phyloP scores from a whole-genome alignment of 805 yeast species.

The Saccharomycopsis babjevae region DNA sequence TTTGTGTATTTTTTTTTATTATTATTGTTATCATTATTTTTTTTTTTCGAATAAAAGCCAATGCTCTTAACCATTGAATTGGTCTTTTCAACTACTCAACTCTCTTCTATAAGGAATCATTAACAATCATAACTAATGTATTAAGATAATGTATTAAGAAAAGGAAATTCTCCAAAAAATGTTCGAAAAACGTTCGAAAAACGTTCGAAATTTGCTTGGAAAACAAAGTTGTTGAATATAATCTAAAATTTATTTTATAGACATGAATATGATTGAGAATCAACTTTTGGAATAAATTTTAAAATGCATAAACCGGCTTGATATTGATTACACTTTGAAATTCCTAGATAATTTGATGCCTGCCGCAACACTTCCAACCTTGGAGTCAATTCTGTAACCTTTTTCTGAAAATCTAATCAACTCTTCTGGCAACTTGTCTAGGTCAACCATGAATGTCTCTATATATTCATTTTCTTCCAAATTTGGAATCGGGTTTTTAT shows the following conservation, averaged over 20 bases:
- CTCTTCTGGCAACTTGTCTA: conserved; percentile 44
- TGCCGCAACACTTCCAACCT: conserved; percentile 76
- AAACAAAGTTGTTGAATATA: background rate
- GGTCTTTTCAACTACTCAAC: no score
- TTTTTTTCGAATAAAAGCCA: background rate
- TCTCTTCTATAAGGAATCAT: background rate
- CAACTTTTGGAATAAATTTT: no score
- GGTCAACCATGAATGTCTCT: conserved; percentile 71
- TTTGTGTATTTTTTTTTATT: background rate
- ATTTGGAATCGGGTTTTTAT: conserved; percentile 57
- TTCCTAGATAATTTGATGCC: conserved; percentile 54
- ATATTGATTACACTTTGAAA: conserved; percentile 3
- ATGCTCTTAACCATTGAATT: background rate
- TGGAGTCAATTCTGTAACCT: conserved; percentile 78
- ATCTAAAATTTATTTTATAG: no score
- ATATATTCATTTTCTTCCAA: conserved; percentile 90
- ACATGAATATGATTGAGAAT: background rate
- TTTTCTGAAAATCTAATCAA: conserved; percentile 42
- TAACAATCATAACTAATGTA: background rate
- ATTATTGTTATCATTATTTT: background rate
- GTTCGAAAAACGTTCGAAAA: no score
- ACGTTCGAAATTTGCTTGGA: no score
- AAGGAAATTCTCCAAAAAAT: no score
- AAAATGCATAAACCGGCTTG: no score
- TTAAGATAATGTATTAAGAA: no score